Base-by-base conservation (phyloP, 805 yeast genomes). In the Starmera amethionina region DNA sequence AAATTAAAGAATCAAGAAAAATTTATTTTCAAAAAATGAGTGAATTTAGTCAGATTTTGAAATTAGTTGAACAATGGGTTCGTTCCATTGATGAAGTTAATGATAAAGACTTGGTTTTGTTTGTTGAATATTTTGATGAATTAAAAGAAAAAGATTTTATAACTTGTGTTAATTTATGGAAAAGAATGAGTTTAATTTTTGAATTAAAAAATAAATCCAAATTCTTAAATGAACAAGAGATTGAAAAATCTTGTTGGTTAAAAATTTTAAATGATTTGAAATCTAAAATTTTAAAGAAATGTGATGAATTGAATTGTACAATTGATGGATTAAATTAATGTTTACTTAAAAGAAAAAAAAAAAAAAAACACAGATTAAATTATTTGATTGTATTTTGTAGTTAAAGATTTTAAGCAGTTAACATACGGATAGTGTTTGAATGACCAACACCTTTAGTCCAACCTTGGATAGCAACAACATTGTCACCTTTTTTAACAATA, bases 361-460 rank as follows among this genome's bases (percentile, higher is more conserved):
- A 22, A 22, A 8, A 22, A 22, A 22, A 8, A 9, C n/a, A 12
- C 3, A 12, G 4, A 32, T 32, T 12, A 13, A n/a, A 33, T 22
- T n/a, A 29, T 27, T 18, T n/a, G n/a, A 27, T n/a, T 25, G 16
- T 13, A 19, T 34, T 10, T 11, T 4, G 13, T 15, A 16, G 29
- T n/a, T 22, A 32, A 27, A 14, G 13, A 34, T 37, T 46, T 64
- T 70, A 81, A 62, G 87, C 90, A 63, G 76, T 75, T 56, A 87
- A 73, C 59, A 90, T 79, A 76, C 97, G 90, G 67, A 93, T 77
- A 50, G 98, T 93, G 84, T 93, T 93, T 62, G 98, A 86, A 82
- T 93, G 96, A 63, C 98, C 98, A 52, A 87, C 75, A 72, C 97
- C 97, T 66, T 90, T 84, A 62, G 95, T 85, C 90, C 95, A 93